Evolutionary conservation across 169 alveolate genomes (phyloP).

Genomic region (Plasmodium chabaudi): DNA sequence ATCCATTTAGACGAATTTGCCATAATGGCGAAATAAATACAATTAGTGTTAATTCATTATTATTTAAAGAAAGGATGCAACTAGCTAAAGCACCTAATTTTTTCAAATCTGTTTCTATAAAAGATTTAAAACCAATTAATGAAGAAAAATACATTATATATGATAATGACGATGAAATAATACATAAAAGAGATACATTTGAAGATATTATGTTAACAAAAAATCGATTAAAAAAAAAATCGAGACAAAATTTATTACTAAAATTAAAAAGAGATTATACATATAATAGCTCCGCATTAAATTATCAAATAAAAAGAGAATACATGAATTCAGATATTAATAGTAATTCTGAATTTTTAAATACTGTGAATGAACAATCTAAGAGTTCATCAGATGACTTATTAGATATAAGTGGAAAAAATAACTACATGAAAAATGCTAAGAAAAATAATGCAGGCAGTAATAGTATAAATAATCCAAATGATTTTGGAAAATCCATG

Average conservation of each 20-base stretch:
- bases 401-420: conserved; percentile 9
- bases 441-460: conserved; percentile 16
- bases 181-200: conserved; percentile 72
- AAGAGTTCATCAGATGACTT: conserved; percentile 43
- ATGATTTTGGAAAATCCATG: conserved; percentile 25
- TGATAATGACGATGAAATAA: conserved; percentile 75
- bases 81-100: conserved; percentile 58
- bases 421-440: neutral
- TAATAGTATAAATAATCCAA: conserved; percentile 28
- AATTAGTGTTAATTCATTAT: conserved; percentile 76
- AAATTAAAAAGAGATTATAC: conserved; percentile 70
- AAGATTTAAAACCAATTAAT: conserved; percentile 71
- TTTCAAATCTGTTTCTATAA: conserved; percentile 65
- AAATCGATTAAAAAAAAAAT: conserved; percentile 74
- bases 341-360: conserved; percentile 68
- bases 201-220: conserved; percentile 77
- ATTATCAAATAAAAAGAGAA: conserved; percentile 72
- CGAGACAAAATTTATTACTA: conserved; percentile 67
- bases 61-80: conserved; percentile 62
- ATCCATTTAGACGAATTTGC: conserved; percentile 76
- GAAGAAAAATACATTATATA: conserved; percentile 73
- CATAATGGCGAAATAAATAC: conserved; percentile 81
- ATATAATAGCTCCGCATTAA: conserved; percentile 57
- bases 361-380: conserved; percentile 43
- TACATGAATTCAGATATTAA: conserved; percentile 69